Evolutionary conservation across 2,329 filamentous ascomycete genomes (phyloP).

Genomic region (Emmonsia crescens): DNA sequence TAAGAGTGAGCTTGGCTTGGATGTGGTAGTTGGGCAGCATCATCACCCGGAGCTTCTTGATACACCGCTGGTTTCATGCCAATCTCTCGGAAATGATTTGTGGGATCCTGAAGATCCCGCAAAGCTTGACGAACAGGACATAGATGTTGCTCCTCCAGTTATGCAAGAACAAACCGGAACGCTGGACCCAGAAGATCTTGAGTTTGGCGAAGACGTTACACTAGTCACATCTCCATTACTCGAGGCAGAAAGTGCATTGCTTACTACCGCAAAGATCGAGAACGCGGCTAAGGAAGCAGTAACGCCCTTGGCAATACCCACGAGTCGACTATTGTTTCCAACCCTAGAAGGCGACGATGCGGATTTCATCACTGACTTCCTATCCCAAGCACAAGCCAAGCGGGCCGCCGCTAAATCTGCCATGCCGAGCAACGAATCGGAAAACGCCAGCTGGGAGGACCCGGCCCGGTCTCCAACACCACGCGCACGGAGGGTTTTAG

Average conservation of each 20-base stretch:
- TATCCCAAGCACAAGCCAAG: constrained; percentile 33
- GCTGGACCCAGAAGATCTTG: neutral
- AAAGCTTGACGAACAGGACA: neutral
- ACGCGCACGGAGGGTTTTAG: constrained; percentile 25
- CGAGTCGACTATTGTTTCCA: constrained; percentile 23
- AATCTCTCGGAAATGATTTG: neutral
- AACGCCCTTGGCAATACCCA: constrained; percentile 25
- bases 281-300: constrained; percentile 21
- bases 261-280: constrained; percentile 15
- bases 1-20: neutral
- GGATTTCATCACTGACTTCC: constrained; percentile 29
- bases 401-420: constrained; percentile 25
- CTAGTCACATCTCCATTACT: neutral
- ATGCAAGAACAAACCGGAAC: neutral
- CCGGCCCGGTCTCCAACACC: constrained; percentile 12
- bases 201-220: neutral
- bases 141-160: neutral
- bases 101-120: neutral
- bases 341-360: constrained; percentile 31
- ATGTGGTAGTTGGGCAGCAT: neutral
- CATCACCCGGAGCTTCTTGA: no score
- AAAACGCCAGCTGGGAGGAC: neutral
- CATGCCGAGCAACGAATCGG: constrained; percentile 13
- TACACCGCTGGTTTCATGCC: neutral
- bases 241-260: neutral